phyloP scores from a whole-genome alignment of 2,329 filamentous ascomycete species.

The Orbilia ellipsospora region DNA sequence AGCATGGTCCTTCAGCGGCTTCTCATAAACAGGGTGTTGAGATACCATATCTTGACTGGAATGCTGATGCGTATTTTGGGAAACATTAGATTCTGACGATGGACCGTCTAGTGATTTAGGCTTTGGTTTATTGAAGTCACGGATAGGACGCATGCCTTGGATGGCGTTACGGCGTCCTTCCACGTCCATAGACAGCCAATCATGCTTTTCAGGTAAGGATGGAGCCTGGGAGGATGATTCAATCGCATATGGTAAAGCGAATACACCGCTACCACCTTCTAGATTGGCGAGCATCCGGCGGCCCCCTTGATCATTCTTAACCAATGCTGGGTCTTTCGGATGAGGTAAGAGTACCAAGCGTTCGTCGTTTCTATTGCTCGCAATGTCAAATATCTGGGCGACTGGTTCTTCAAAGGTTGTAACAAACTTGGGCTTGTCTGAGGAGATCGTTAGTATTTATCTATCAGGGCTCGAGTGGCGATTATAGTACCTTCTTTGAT shows the following conservation, averaged over 20 bases:
- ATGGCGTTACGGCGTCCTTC: slow-evolving; percentile 32
- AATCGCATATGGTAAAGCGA: slow-evolving; percentile 31
- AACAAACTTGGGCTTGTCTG: slow-evolving; percentile 65
- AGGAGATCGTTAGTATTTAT: background rate
- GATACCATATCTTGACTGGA: slow-evolving; percentile 6
- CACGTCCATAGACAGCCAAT: slow-evolving; percentile 46
- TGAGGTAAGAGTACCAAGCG: slow-evolving; percentile 86
- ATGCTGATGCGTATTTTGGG: slow-evolving; percentile 4
- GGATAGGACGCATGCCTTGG: slow-evolving; percentile 29
- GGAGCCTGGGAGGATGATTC: slow-evolving; percentile 12
- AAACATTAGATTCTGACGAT: slow-evolving; percentile 33
- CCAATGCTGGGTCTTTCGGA: slow-evolving; percentile 72
- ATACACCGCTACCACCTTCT: slow-evolving; percentile 44
- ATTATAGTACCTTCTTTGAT: slow-evolving; percentile 64
- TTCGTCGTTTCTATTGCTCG: slow-evolving; percentile 76
- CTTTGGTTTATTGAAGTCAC: slow-evolving; percentile 10
- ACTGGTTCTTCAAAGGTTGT: slow-evolving; percentile 80
- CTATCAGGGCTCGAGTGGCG: background rate
- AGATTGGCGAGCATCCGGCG: slow-evolving; percentile 69
- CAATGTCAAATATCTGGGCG: slow-evolving; percentile 88
- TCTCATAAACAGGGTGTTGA: slow-evolving; percentile 3
- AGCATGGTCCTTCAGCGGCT: slow-evolving; percentile 36
- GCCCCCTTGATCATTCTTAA: slow-evolving; percentile 66
- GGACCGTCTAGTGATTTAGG: slow-evolving; percentile 25
- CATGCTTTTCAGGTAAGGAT: slow-evolving; percentile 20